Base-by-base conservation (phyloP, 139 green algal genomes). In the Desmodesmus armatus region DNA sequence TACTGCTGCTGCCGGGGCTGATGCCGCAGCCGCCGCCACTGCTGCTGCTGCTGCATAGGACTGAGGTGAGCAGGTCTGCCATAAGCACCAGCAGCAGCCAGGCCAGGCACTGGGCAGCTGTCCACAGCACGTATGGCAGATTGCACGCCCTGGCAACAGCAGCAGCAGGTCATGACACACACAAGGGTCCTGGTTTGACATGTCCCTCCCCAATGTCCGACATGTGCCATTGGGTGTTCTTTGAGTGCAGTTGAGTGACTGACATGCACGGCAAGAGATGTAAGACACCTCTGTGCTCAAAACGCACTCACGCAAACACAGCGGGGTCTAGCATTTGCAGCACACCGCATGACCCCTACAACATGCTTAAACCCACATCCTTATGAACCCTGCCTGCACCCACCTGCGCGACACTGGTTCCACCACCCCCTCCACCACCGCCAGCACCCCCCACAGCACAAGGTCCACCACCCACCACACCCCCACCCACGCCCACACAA, bases 51-150 rank as follows among this genome's bases (percentile, higher is more conserved):
- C 80, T 51, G 3, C 29, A 33, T 13, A 85, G 79, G 13, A 41
- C 63, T 49, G 44, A 29, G 1, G 67, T 84, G 37, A 82, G 60
- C 19, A 85, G 40, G 39, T 84, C 77, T 9, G 73, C 33, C 33
- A 86, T 71, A 31, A 82, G 41, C 58, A 71, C 82, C 55, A 93
- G 84, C 23, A 94, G 55, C 33, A 92, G 40, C 40, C 90, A 33
- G 17, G 85, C 51, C 2, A 91, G 9, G 49, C 93, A 93, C n/a
- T 93, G 83, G 3, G 92, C 90, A 17, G 90, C 62, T 31, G 92
- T 87, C 93, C 92, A 97, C 58, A 95, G n/a, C 11, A 98, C 88
- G 82, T 97, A 98, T 0, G 93, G 66, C 0, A 88, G 85, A 78
- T 98, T 98, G 89, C 89, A 94, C n/a, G 89, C 86, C 35, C 95